These are phyloP conservation scores for Torulaspora delbrueckii DNA, from an alignment of 805 yeast genomes.

Conservation along the genomic window DNA sequence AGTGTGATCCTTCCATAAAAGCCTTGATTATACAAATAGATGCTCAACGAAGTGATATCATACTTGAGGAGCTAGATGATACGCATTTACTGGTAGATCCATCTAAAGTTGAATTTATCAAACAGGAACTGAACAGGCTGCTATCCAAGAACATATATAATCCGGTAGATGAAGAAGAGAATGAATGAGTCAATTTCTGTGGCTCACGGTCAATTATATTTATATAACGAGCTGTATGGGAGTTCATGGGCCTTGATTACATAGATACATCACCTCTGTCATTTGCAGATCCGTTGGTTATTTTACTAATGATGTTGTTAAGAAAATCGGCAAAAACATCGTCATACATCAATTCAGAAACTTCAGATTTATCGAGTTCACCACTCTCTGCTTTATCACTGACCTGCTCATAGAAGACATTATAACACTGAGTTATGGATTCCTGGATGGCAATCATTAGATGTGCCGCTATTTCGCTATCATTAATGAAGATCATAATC, in stretches of 20 bases:
- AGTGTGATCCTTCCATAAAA: constrained; percentile 87
- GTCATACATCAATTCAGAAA: constrained; percentile 54
- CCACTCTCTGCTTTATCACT: constrained; percentile 26
- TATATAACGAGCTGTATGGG: background rate
- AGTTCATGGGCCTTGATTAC: background rate
- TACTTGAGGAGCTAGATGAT: constrained; percentile 78
- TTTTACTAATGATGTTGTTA: constrained; percentile 32
- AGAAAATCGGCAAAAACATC: constrained; percentile 55
- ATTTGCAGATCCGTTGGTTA: constrained; percentile 8
- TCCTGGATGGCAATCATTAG: constrained; percentile 65
- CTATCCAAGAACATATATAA: constrained; percentile 81
- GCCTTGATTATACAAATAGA: constrained; percentile 85
- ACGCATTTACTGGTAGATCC: constrained; percentile 82
- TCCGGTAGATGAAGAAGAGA: constrained; percentile 70
- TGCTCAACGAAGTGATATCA: constrained; percentile 65
- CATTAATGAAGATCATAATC: constrained; percentile 52
- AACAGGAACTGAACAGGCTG: constrained; percentile 67
- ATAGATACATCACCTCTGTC: background rate
- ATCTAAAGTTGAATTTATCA: constrained; percentile 68
- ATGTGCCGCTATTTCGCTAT: constrained; percentile 45
- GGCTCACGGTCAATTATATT: background rate
- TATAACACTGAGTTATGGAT: constrained; percentile 53
- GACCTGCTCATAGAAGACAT: constrained; percentile 42
- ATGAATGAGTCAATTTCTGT: constrained; percentile 9
- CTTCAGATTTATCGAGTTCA: constrained; percentile 26